A percentile compares a stretch with the other conserved stretches of the same genome.
Conservation (phyloP, 441 rosid genomes). For the Flueggea neowawraea region DNA sequence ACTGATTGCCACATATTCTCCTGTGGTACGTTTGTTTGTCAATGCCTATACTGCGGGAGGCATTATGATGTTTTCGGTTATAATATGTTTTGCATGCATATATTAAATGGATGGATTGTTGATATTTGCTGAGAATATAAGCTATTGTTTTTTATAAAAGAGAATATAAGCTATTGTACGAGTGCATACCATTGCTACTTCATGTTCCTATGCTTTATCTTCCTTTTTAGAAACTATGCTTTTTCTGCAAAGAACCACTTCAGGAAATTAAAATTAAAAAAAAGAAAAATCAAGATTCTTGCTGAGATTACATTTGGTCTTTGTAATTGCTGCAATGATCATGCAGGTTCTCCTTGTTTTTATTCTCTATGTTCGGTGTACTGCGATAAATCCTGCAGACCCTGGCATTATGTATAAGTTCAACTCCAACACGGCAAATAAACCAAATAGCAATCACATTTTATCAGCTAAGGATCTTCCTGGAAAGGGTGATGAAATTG, state of each 20-base stretch:
- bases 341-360: conserved; percentile 76
- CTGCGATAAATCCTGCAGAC: conserved; percentile 97
- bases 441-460: conserved; percentile 38
- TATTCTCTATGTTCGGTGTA: conserved; percentile 79
- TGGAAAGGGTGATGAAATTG: conserved; percentile 56
- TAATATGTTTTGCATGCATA: neutral
- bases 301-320: neutral
- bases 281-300: too few relatives aligned
- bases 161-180: too few relatives aligned
- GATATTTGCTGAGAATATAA: too few relatives aligned
- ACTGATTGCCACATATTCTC: conserved; percentile 68
- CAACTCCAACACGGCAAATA: conserved; percentile 36
- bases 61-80: conserved; percentile 1
- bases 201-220: too few relatives aligned
- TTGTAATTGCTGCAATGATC: conserved; percentile 1
- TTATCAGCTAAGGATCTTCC: conserved; percentile 37
- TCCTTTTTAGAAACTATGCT: too few relatives aligned
- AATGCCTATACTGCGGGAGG: neutral
- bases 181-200: too few relatives aligned
- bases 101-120: too few relatives aligned
- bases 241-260: too few relatives aligned
- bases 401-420: conserved; percentile 74
- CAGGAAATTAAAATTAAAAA: too few relatives aligned
- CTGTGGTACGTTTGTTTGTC: conserved; percentile 56
- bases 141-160: too few relatives aligned